phyloP scores from a whole-genome alignment of 148 eudicot species.

The Euryodendron excelsum region DNA sequence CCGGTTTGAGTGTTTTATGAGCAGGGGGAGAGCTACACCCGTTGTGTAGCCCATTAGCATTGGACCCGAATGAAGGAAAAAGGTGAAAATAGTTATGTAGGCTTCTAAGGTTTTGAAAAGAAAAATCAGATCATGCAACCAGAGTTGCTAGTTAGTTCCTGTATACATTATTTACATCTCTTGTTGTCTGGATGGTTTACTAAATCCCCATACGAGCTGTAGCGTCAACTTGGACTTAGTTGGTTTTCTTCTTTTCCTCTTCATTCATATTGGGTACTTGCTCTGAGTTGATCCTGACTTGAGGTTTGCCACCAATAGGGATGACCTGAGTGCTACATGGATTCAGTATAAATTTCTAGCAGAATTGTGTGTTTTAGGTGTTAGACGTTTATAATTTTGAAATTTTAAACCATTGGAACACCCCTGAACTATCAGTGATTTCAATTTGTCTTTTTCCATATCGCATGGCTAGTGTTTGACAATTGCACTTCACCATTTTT shows the following conservation, averaged over 20 bases:
- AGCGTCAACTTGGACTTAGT: background rate
- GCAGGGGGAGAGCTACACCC: no score
- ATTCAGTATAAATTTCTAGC: background rate
- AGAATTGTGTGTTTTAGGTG: background rate
- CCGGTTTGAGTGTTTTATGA: background rate
- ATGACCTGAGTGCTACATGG: background rate
- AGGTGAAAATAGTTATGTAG: no score
- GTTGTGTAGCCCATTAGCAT: no score
- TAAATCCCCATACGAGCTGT: background rate
- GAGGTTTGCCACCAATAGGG: background rate
- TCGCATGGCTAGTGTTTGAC: background rate
- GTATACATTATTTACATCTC: background rate
- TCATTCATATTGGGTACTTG: background rate
- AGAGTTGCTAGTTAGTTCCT: background rate
- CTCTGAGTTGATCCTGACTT: background rate
- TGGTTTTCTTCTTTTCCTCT: background rate
- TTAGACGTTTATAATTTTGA: background rate
- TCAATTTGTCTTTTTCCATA: no score
- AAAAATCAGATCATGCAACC: no score
- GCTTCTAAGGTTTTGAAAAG: no score
- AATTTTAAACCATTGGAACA: background rate
- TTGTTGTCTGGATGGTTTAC: background rate
- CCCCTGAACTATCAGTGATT: no score
- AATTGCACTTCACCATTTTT: background rate
- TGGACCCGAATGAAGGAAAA: no score